Base-by-base conservation (phyloP, 2,329 filamentous ascomycete species). In the Orbilia blumenaviensis region DNA sequence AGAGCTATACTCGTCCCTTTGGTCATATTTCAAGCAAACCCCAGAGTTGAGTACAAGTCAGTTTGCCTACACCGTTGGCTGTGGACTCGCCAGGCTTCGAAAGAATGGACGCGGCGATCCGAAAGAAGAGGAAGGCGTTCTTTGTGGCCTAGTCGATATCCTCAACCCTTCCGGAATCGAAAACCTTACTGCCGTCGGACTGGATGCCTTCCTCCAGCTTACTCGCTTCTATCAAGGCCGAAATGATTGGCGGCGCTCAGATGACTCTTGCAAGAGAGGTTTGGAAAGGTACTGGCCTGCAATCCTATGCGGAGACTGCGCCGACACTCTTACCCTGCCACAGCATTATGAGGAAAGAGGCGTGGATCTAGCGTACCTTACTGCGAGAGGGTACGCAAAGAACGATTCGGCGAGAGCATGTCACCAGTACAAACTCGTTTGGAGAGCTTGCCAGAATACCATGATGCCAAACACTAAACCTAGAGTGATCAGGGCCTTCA, bases 191-290 rank as follows among this genome's bases (percentile, higher is more conserved):
- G 54, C 44, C 3, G 62, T 67, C 10, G 69, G 69, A 9, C 8
- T 74, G 3, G 69, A 74, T 27, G 29, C 69, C 14, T 74, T 74
- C 44, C 38, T 64, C 18, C 61, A 67, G 25, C 69, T 74, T 36
- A 58, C 50, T 0, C 14, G 16, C 5, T 67, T 67, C 10, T 74
- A 74, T 34, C 52, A 74, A 42, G 52, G 29, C 1, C 32, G 41
- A 1, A 34, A 27, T 6, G 44, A 74, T 2, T 74, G 62, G 62
- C 9, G 14, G 2, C 46, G 48, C 18, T 32, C 58, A 5, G 21
- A 36, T 2, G 61, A 54, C 4, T 32, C 54, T 2, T 60, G 38
- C 7, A 52, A 27, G 9, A 50, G 48, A 9, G 69, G 48, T 4
- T 36, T 74, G 23, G 27, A 32, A 7, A 46, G 21, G 4, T 36